A percentile compares a stretch with the other conserved stretches of the same genome.
Evolutionary conservation across 1,284 basidiomycete genomes (phyloP).

Genomic region (Ceratobasidium papillatum): DNA sequence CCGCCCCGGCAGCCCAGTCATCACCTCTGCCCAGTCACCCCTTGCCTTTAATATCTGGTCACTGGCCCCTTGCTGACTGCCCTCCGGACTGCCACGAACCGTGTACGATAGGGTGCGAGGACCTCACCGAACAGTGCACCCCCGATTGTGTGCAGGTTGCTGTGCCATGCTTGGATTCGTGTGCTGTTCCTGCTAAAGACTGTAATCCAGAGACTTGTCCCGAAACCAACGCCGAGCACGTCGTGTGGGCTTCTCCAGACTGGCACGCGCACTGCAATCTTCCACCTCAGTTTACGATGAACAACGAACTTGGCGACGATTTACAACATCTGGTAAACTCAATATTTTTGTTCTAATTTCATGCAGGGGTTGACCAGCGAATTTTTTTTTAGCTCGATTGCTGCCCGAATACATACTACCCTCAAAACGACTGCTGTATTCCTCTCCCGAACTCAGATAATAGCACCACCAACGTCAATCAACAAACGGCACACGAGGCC

Average conservation of each 20-base stretch:
- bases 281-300: slow-evolving; percentile 16
- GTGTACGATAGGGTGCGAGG: slow-evolving; percentile 25
- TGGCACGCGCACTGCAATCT: slow-evolving; percentile 19
- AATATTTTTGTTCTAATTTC: not conserved
- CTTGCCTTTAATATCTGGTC: slow-evolving; percentile 13
- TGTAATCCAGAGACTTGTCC: slow-evolving; percentile 28
- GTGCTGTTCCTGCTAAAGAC: slow-evolving; percentile 8
- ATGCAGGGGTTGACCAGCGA: not conserved
- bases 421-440: slow-evolving; percentile 32
- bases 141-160: slow-evolving; percentile 34
- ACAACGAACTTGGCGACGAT: slow-evolving; percentile 1
- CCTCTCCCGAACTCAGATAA: slow-evolving; percentile 21
- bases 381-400: slow-evolving; percentile 9
- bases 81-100: slow-evolving; percentile 15
- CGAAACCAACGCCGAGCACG: not conserved
- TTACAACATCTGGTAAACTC: slow-evolving; percentile 23
- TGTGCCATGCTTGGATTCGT: slow-evolving; percentile 27
- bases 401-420: slow-evolving; percentile 36
- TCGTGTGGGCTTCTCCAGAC: not conserved
- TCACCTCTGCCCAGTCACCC: not conserved
- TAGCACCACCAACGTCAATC: slow-evolving; percentile 18
- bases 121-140: slow-evolving; percentile 36
- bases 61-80: slow-evolving; percentile 10
- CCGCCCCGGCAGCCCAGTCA: not conserved
- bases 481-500: slow-evolving; percentile 4